Evolutionary conservation across 495 filamentous ascomycete genomes (phyloP).

Genomic region (Aspergillus ostianus): DNA sequence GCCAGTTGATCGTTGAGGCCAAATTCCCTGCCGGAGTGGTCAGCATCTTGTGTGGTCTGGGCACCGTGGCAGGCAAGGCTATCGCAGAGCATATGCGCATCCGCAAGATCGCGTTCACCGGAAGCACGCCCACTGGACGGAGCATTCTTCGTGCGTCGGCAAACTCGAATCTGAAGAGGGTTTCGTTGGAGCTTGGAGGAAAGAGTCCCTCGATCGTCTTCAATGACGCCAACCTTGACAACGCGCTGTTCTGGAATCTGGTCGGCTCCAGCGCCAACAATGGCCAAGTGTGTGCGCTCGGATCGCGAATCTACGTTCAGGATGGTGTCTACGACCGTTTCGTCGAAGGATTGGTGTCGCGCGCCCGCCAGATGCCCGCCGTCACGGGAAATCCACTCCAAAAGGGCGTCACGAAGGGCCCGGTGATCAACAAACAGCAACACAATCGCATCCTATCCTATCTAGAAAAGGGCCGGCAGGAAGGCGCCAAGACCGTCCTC

Average conservation of each 20-base stretch:
- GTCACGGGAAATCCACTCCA: constrained; percentile 77
- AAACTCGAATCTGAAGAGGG: constrained; percentile 48
- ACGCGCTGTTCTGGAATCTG: constrained; percentile 38
- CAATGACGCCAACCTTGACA: constrained; percentile 42
- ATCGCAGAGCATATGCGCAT: constrained; percentile 71
- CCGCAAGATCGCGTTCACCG: constrained; percentile 65
- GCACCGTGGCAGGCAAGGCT: constrained; percentile 73
- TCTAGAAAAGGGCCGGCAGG: constrained; percentile 69
- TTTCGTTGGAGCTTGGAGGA: constrained; percentile 46
- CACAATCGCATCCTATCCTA: constrained; percentile 81
- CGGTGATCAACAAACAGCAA: constrained; percentile 76
- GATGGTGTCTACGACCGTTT: constrained; percentile 55
- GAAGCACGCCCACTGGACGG: constrained; percentile 22
- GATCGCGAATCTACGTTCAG: constrained; percentile 54
- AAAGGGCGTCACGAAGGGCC: constrained; percentile 71
- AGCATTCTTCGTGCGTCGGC: constrained; percentile 34
- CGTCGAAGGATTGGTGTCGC: constrained; percentile 26
- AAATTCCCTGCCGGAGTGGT: constrained; percentile 86
- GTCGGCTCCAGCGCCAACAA: constrained; percentile 48
- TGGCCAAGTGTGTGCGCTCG: constrained; percentile 55
- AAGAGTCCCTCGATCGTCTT: constrained; percentile 47
- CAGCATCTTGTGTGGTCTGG: constrained; percentile 81
- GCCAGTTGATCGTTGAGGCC: constrained; percentile 75
- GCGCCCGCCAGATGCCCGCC: constrained; percentile 5
- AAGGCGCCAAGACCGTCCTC: constrained; percentile 70